Base-by-base conservation (phyloP, 768 basidiomycete genomes). In the Sarcodon aspratus region DNA sequence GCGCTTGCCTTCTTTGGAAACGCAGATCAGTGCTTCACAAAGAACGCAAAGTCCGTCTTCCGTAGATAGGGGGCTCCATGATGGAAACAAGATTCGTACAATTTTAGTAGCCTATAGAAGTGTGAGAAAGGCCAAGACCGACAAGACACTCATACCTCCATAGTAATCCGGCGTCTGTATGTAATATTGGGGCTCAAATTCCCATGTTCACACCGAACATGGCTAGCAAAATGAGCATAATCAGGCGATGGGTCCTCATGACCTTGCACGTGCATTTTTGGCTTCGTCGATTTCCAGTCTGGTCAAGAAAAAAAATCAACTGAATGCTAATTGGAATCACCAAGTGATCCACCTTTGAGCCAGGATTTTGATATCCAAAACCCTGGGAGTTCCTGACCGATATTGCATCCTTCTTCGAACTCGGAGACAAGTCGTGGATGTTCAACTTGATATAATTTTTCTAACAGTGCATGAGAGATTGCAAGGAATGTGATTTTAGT, bases 291-390 rank as follows among this genome's bases (percentile, higher is more conserved):
- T 59, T 69, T 69, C 90, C 90, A 93, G 61, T 88, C 90, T 92
- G 54, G 49, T 47, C 15, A 32, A n/a, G 45, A 21, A n/a, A 11
- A 10, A 27, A 27, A 18, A 33, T 42, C 48, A 11, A 47, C 3
- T 34, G 49, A 42, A 33, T 33, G 9, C 13, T 18, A 15, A 18
- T 17, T n/a, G 5, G 42, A 50, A 50, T 45, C 17, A 13, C 31
- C 18, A 40, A 7, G 34, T 48, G 35, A 53, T 12, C 32, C 50
- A 84, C 88, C 88, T 75, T 74, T 83, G 3, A 85, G 61, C 90
- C 90, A 92, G 6, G 65, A 61, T 59, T 82, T 88, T 0, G 89
- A 91, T 57, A 91, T 77, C 81, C 82, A 87, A 59, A 72, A 81
- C 7, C 75, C 75, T 12, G 54, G 52, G 12, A 63, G 61, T 48